Percentiles rank a stretch among this genome's conserved stretches.
These are phyloP conservation scores for Cladosporium sp. DNA, from an alignment of 2,329 filamentous ascomycete genomes.

Conservation along the genomic window DNA sequence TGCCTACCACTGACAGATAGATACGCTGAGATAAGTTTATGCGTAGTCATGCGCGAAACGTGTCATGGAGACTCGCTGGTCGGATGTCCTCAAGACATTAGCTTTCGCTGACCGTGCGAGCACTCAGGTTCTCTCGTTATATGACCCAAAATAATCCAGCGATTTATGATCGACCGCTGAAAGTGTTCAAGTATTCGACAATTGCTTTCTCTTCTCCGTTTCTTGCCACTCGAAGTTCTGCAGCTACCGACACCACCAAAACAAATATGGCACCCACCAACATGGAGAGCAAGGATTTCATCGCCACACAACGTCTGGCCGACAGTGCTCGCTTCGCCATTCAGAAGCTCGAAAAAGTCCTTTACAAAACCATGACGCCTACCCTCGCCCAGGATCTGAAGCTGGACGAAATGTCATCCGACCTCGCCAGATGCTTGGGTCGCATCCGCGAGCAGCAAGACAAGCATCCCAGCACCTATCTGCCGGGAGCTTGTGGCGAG, in stretches of 20 bases:
- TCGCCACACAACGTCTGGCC: neutral
- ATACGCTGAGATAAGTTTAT: neutral
- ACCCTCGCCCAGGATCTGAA: neutral
- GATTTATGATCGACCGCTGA: neutral
- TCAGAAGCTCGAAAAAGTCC: neutral
- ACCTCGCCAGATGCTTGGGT: neutral
- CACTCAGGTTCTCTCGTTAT: neutral
- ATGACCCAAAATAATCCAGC: neutral
- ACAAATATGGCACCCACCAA: neutral
- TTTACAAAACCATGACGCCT: neutral
- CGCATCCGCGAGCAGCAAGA: neutral
- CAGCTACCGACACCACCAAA: neutral
- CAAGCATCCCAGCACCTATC: neutral
- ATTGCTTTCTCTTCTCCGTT: neutral
- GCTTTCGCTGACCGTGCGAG: neutral
- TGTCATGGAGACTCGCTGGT: neutral
- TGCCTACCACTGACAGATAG: neutral
- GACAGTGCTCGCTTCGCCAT: neutral
- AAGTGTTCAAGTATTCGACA: neutral
- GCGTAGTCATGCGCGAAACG: neutral
- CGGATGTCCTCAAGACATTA: neutral
- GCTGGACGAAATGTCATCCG: neutral
- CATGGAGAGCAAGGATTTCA: neutral
- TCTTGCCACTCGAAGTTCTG: neutral
- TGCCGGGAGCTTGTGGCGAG: neutral